Conservation (phyloP, 108 stramenopile genomes). For the Schizochytrium sp. region DNA sequence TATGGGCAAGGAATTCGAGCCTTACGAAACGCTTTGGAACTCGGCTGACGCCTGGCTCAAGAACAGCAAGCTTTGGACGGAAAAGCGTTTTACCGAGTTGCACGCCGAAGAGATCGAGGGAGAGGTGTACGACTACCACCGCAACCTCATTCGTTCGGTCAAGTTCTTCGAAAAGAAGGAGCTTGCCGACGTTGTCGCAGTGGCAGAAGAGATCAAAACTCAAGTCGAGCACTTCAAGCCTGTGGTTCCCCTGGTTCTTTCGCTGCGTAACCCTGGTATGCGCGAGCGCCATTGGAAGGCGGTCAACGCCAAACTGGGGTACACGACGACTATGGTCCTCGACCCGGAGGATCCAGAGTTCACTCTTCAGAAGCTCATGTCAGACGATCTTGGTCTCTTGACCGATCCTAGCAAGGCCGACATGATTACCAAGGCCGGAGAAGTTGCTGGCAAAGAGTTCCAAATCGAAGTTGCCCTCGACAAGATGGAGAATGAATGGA, state of each 20-base stretch:
- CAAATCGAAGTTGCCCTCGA: slow-evolving; percentile 53
- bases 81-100: slow-evolving; percentile 28
- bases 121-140: slow-evolving; percentile 26
- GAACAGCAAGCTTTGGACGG: slow-evolving; percentile 31
- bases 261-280: slow-evolving; percentile 47
- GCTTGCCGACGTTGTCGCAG: slow-evolving; percentile 32
- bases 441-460: slow-evolving; percentile 59
- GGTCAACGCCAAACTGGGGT: slow-evolving; percentile 18
- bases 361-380: slow-evolving; percentile 40
- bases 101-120: slow-evolving; percentile 48
- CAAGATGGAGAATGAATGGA: slow-evolving; percentile 55
- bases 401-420: slow-evolving; percentile 24
- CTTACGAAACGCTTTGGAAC: slow-evolving; percentile 51
- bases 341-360: slow-evolving; percentile 33
- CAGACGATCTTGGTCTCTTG: slow-evolving; percentile 36
- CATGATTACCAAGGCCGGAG: slow-evolving; percentile 45
- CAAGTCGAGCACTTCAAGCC: slow-evolving; percentile 37
- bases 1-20: slow-evolving; percentile 48
- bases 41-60: slow-evolving; percentile 47
- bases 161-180: slow-evolving; percentile 41
- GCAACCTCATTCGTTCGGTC: slow-evolving; percentile 41
- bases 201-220: slow-evolving; percentile 45
- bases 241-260: slow-evolving; percentile 43
- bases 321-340: slow-evolving; percentile 19
- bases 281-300: slow-evolving; percentile 38